Evolutionary conservation across 345 rosid species (phyloP), one percentile per base, ranked within the genome.

Genomic region (Corchorus capsularis): DNA sequence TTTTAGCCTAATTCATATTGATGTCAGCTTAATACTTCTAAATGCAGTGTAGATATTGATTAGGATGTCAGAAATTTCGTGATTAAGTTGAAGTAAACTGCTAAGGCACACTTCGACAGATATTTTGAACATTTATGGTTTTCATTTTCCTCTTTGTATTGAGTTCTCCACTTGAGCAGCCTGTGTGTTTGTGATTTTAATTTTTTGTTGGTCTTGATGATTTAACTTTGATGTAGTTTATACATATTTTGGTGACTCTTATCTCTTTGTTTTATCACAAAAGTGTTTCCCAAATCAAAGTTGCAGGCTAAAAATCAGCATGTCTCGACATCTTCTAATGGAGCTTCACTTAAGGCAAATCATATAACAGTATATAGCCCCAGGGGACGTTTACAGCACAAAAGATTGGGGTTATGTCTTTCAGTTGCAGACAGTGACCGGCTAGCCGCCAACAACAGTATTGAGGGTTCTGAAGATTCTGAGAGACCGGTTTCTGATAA

Each of bases 341-440:
- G 75, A 72, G 76, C 84, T 70, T 73, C 72, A 14, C 71, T 82
- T 41, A 75, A 69, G 69, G 22, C 67, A 34, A 47, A 75, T 27
- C 79, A 52, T 9, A 68, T 78, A 10, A 15, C 78, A 37, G 71
- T 57, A n/a, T 52, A 50, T 74, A 63, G 74, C 59, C 69, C 80
- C 27, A 67, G 68, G 73, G 65, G 73, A 53, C 50, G 20, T 14
- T 11, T 72, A 66, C 82, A 66, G 77, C 75, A 63, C 77, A 79
- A 79, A 76, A 81, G 76, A 77, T 61, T 64, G 74, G 83, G 73
- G 17, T 8, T 69, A 15, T 78, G 81, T 77, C 82, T 82, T 79
- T 79, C 84, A 39, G 84, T 80, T 46, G 84, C 80, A 8, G 88
- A 88, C 57, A 87, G 86, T 13, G 80, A 85, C 41, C 82, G 62